These are phyloP conservation scores for Botryosphaeria dothidea DNA, from an alignment of 2,329 filamentous ascomycete species.

Conservation along the genomic window DNA sequence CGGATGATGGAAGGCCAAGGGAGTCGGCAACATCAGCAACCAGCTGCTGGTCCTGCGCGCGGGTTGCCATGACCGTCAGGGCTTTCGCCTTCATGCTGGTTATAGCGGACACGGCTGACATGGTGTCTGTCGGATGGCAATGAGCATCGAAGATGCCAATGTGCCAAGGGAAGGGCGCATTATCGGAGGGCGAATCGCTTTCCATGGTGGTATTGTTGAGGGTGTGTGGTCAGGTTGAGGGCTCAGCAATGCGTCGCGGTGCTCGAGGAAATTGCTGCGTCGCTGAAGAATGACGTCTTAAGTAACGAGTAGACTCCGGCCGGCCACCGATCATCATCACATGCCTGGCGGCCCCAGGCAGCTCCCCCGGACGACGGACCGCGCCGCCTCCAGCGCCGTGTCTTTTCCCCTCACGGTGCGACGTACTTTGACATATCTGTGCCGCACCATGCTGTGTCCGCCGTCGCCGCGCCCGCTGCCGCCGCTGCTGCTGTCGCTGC, in stretches of 20 bases:
- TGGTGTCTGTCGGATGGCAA: slow-evolving; percentile 81
- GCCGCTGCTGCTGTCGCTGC: background rate
- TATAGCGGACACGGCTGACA: slow-evolving; percentile 61
- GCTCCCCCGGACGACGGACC: slow-evolving; percentile 10
- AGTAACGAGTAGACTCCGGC: background rate
- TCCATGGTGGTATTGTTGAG: background rate
- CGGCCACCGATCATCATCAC: background rate
- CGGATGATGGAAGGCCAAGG: slow-evolving; percentile 48
- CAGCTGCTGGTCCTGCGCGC: slow-evolving; percentile 72
- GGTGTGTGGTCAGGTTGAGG: background rate
- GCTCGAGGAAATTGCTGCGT: background rate
- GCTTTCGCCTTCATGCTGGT: slow-evolving; percentile 64
- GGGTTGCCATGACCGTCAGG: slow-evolving; percentile 76
- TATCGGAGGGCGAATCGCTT: background rate
- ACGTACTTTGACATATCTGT: background rate
- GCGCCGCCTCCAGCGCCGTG: slow-evolving; percentile 5
- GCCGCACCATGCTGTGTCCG: slow-evolving; percentile 7
- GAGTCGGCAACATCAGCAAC: slow-evolving; percentile 62
- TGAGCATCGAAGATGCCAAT: slow-evolving; percentile 75
- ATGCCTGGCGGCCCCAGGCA: slow-evolving; percentile 10
- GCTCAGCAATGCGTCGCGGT: background rate
- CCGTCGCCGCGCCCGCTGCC: background rate
- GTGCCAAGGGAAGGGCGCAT: slow-evolving; percentile 64
- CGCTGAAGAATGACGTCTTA: background rate
- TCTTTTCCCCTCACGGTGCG: slow-evolving; percentile 10